These are phyloP conservation scores for Yamagishiella unicocca DNA, from an alignment of 139 green algal genomes.

Conservation along the genomic window DNA sequence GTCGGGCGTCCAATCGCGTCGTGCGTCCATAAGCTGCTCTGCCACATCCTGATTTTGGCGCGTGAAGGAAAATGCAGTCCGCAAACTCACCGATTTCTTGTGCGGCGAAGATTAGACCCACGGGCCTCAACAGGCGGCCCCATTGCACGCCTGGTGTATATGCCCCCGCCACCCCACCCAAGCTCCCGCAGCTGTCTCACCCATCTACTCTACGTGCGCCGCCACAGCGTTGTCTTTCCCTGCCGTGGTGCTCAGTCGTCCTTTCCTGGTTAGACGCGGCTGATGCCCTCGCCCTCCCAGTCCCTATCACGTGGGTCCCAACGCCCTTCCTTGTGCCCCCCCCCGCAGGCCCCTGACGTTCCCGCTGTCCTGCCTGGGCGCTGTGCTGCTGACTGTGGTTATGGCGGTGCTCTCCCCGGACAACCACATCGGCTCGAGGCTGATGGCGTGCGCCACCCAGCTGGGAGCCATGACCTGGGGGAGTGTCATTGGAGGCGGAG, in stretches of 20 bases:
- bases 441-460: neutral
- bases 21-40: neutral
- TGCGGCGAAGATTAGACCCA: neutral
- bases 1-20: neutral
- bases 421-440: slow-evolving; percentile 20
- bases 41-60: neutral
- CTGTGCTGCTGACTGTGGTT: neutral
- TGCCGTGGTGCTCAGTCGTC: neutral
- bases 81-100: neutral
- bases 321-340: neutral
- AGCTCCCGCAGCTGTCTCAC: too few relatives aligned
- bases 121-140: too few relatives aligned
- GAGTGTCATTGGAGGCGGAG: neutral
- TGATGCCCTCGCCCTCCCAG: neutral
- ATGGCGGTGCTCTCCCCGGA: neutral
- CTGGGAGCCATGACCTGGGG: slow-evolving; percentile 1
- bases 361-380: slow-evolving; percentile 6
- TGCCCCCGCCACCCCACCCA: neutral
- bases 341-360: slow-evolving; percentile 2
- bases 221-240: neutral
- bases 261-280: neutral
- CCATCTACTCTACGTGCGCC: neutral
- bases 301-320: neutral
- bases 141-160: neutral
- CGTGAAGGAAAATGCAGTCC: neutral